Base-by-base conservation (phyloP, 2,329 filamentous ascomycete genomes). In the Rugonectria rugulosa region DNA sequence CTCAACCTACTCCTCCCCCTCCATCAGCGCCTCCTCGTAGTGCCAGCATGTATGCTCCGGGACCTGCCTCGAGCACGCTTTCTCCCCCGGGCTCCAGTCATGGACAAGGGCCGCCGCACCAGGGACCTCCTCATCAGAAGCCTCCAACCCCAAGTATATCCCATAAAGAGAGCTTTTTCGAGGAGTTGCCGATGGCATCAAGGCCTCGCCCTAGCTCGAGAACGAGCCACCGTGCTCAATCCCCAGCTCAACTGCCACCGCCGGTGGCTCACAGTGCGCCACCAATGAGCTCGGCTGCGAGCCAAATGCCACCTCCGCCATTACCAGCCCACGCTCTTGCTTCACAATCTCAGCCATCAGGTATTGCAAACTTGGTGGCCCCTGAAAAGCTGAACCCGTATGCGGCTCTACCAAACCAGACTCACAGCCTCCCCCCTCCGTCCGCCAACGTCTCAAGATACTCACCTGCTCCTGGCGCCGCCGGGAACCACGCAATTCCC, bases 161-260 rank as follows among this genome's bases (percentile, higher is more conserved):
- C 8, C 70, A 69, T 26, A 80, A 83, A 57, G 73, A 79, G 31
- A 86, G 82, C 63, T 94, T 94, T 70, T 94, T 92, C 62, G 90
- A 93, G 72, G 90, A 94, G 50, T 77, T 94, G 19, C 90, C 90
- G 1, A 72, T 88, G 46, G 73, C 81, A 2, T 73, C 83, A 4
- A 88, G 81, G 67, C 81, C 86, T n/a, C 83, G 88, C 21, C 83
- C 86, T 15, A 79, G 81, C 20, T 83, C 84, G 2, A 80, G 85
- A 50, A 81, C 83, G 23, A 80, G 78, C 62, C 73, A 72, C 21
- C 68, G 76, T 27, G 69, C 73, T 34, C 69, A 73, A 5, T 81
- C 81, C 7, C 79, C 81, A 14, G 69, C 70, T 20, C 77, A 73
- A 31, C 67, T 71, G 65, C 65, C 69, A 40, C 52, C 63, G 34